Evolutionary conservation across 1,139 yeast species (phyloP).

Genomic region (Suhomyces wounanorum): DNA sequence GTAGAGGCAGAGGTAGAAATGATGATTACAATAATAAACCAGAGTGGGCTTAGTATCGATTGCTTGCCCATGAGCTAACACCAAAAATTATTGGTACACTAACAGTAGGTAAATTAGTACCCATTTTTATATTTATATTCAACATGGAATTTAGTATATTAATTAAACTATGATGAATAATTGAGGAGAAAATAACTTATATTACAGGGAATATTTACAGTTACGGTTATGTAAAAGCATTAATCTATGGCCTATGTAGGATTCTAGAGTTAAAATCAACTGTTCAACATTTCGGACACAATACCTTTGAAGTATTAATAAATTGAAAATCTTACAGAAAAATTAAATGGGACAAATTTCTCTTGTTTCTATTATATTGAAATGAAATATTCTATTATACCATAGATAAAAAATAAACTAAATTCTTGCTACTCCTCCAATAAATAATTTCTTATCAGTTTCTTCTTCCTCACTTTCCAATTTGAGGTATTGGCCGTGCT

Average conservation of each 20-base stretch:
- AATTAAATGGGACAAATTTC: too few relatives aligned
- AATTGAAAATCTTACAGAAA: too few relatives aligned
- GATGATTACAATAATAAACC: conserved; percentile 35
- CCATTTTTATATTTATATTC: too few relatives aligned
- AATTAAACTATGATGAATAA: too few relatives aligned
- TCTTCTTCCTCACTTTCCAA: conserved; percentile 28
- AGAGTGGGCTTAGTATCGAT: conserved; percentile 38
- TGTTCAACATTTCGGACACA: too few relatives aligned
- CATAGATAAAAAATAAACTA: background rate
- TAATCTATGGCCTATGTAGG: too few relatives aligned
- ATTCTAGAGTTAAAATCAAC: too few relatives aligned
- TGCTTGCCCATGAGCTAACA: background rate
- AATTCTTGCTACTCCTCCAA: conserved; percentile 30
- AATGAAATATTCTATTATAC: background rate
- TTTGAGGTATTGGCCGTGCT: conserved; percentile 26
- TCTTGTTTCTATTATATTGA: background rate
- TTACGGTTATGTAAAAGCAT: too few relatives aligned
- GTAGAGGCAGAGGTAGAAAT: conserved; percentile 20
- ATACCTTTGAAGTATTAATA: too few relatives aligned
- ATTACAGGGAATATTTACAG: too few relatives aligned
- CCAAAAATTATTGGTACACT: background rate
- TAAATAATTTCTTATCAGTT: conserved; percentile 26
- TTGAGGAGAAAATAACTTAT: too few relatives aligned
- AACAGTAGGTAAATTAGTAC: background rate
- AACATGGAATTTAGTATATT: too few relatives aligned